Percentiles rank a stretch among this genome's conserved stretches.
phyloP scores from a whole-genome alignment of 2,329 filamentous ascomycete species.

The Pseudocercospora eumusae region DNA sequence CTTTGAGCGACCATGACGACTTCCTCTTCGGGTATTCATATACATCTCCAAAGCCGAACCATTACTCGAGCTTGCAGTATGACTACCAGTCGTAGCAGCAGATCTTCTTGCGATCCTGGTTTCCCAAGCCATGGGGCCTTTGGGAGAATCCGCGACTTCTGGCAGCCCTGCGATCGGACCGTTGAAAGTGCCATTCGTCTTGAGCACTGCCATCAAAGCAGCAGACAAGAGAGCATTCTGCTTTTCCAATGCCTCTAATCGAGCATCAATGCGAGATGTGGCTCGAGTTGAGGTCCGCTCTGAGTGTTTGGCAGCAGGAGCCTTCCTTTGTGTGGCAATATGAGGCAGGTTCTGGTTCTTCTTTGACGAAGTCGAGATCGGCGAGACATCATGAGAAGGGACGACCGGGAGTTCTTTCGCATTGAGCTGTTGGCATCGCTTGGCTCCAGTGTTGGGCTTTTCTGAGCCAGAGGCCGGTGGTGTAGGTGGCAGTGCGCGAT shows the following conservation, averaged over 20 bases:
- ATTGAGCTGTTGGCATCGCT: constrained; percentile 21
- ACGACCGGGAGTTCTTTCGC: constrained; percentile 31
- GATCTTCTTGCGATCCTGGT: constrained; percentile 35
- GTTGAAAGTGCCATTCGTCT: constrained; percentile 41
- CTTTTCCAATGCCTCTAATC: constrained; percentile 44
- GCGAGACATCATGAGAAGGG: constrained; percentile 30
- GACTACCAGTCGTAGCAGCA: constrained; percentile 29
- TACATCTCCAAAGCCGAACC: constrained; percentile 44
- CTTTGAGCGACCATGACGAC: constrained; percentile 15
- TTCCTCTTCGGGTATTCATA: constrained; percentile 31
- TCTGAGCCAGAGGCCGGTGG: constrained; percentile 38
- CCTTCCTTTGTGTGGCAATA: constrained; percentile 29
- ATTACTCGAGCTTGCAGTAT: constrained; percentile 31
- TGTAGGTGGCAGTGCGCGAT: constrained; percentile 39
- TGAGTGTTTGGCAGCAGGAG: constrained; percentile 15
- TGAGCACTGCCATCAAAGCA: constrained; percentile 44
- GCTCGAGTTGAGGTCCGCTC: constrained; percentile 18
- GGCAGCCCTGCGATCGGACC: constrained; percentile 26
- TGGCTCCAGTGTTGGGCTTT: constrained; percentile 20
- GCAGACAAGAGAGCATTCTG: constrained; percentile 45
- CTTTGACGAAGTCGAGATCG: constrained; percentile 24
- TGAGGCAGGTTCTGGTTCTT: constrained; percentile 24
- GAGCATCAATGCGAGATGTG: constrained; percentile 34
- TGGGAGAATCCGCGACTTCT: constrained; percentile 9
- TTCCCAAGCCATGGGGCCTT: constrained; percentile 36